Percentiles rank a stretch among this genome's conserved stretches.
Evolutionary conservation across 768 basidiomycete species (phyloP).

Genomic region (Lentinula lateritia): DNA sequence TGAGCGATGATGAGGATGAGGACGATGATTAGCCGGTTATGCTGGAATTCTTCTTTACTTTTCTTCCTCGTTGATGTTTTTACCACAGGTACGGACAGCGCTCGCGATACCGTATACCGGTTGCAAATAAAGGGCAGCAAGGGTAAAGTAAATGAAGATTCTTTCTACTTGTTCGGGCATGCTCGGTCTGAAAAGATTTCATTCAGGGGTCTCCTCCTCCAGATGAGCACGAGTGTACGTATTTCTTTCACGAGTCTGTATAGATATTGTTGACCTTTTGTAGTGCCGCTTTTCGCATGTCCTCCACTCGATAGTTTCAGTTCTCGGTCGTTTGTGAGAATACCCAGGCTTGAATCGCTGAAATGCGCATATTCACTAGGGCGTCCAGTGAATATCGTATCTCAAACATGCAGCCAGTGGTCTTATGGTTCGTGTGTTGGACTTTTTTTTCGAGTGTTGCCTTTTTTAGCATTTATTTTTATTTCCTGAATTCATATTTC

Average conservation of each 20-base stretch:
- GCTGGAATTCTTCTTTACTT: not conserved
- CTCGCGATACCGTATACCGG: not conserved
- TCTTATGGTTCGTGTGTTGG: not conserved
- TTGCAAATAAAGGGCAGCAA: not conserved
- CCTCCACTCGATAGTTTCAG: not conserved
- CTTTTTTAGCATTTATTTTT: not conserved
- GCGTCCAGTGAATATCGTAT: not conserved
- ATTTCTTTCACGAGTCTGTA: not conserved
- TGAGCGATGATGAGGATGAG: constrained; percentile 47
- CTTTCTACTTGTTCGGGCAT: not conserved
- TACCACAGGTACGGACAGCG: not conserved
- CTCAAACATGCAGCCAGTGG: not conserved
- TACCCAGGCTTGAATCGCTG: not conserved
- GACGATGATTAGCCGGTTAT: constrained; percentile 14
- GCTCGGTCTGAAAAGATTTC: not conserved
- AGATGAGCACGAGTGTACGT: not conserved
- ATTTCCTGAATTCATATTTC: not conserved
- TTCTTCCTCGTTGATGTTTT: constrained; percentile 1
- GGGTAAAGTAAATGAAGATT: not conserved
- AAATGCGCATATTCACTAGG: not conserved
- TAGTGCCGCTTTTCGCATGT: not conserved
- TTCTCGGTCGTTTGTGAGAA: not conserved
- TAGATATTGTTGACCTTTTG: not conserved
- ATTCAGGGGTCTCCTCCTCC: not conserved
- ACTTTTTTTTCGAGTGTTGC: not conserved